Evolutionary conservation across 352 stramenopile genomes (phyloP), one percentile per base, ranked within the genome.

Genomic region (Phytophthora podocarpi): DNA sequence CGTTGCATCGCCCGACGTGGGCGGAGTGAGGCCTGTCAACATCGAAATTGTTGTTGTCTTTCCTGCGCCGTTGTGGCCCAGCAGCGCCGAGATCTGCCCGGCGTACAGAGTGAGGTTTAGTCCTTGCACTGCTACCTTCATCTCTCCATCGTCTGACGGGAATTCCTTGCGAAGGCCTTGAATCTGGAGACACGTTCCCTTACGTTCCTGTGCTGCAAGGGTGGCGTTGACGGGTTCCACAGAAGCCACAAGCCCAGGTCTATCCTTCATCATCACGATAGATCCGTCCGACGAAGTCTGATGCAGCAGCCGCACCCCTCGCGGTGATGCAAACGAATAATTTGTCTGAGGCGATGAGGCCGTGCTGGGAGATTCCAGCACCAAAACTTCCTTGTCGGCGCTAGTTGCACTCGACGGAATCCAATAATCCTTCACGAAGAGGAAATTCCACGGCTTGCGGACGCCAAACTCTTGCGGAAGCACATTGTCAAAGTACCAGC

Each of bases 21-120:
- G 70, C 3, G 83, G 68, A 16, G 93, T 73, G n/a, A 97, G 68
- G 0, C 95, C 96, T 5, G 92, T 98, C 36, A 99, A 60, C 82
- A 98, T 97, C 5, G 76, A 93, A 31, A 99, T 96, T 0, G 89
- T 87, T 1, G 94, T 98, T 26, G 88, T 93, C 64, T 98, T 98
- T 24, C 93, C 94, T 8, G 79, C 81, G 5, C 81, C 79, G 34
- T 90, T 89, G 67, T 90, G 83, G 0, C 95, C 96, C 10, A 98
- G 69, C 7, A 98, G 68, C 13, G 80, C 85, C 10, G 93, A 96
- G 67, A 98, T 98, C 67, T 98, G 92, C 1, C 89, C 87, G n/a
- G 85, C 74, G 55, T 98, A 98, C 46, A 99, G 87, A 16, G 84
- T 95, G 10, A 98, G 64, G 51, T 90, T 79, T 6, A 98, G 56